A percentile compares a stretch with the other conserved stretches of the same genome.
Evolutionary conservation across 768 basidiomycete species (phyloP).

Genomic region (Ramaria rubella): DNA sequence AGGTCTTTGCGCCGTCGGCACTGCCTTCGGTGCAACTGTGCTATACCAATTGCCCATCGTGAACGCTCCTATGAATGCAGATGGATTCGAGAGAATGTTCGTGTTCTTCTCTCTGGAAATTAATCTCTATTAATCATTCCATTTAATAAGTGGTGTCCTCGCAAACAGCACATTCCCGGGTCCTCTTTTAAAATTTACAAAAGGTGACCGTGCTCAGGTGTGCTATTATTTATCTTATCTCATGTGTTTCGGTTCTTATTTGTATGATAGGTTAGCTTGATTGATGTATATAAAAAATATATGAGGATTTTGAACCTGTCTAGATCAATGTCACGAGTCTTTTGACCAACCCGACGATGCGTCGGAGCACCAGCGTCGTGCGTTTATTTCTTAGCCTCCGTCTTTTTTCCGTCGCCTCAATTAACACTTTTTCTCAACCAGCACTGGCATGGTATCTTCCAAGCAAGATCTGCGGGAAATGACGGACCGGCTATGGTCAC

Average conservation of each 20-base stretch:
- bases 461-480: conserved; percentile 34
- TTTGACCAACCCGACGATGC: conserved; percentile 28
- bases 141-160: conserved; percentile 28
- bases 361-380: conserved; percentile 34
- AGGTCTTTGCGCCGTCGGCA: neutral
- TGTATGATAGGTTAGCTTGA: neutral
- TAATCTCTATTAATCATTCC: neutral
- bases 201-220: conserved; percentile 32
- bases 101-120: conserved; percentile 10
- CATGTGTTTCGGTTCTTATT: neutral
- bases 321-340: conserved; percentile 35
- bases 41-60: conserved; percentile 25
- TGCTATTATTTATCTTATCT: neutral
- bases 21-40: neutral
- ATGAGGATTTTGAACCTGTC: neutral
- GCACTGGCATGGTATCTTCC: conserved; percentile 45
- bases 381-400: conserved; percentile 12
- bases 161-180: conserved; percentile 38
- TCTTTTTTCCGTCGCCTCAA: neutral
- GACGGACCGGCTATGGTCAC: conserved; percentile 36
- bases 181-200: conserved; percentile 35
- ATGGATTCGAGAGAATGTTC: conserved; percentile 29
- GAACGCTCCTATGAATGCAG: conserved; percentile 35
- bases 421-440: neutral
- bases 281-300: neutral